A percentile compares a stretch with the other conserved stretches of the same genome.
These are phyloP conservation scores for Globisporangium orthogonon DNA, from an alignment of 352 stramenopile genomes.

Conservation along the genomic window DNA sequence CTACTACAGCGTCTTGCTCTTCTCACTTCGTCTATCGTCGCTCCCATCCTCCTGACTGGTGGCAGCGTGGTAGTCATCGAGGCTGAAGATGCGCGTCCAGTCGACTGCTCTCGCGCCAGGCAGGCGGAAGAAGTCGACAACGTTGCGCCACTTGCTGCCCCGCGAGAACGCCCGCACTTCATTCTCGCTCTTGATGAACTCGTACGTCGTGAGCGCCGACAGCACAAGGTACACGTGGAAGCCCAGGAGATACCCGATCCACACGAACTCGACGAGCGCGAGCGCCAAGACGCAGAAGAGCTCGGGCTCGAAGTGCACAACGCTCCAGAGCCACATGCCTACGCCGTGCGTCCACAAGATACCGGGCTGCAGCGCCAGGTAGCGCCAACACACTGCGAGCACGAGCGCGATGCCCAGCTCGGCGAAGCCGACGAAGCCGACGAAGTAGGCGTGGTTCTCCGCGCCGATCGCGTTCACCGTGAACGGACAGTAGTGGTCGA, in stretches of 20 bases:
- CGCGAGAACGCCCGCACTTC: slow-evolving; percentile 46
- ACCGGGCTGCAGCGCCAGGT: slow-evolving; percentile 9
- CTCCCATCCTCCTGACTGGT: too few species aligned
- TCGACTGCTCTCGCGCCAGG: slow-evolving; percentile 28
- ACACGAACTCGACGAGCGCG: slow-evolving; percentile 46
- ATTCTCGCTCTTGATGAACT: slow-evolving; percentile 70
- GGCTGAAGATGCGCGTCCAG: slow-evolving; percentile 46
- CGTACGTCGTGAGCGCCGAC: slow-evolving; percentile 66
- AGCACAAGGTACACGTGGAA: slow-evolving; percentile 64
- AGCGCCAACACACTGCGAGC: slow-evolving; percentile 41
- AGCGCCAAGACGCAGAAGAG: slow-evolving; percentile 48
- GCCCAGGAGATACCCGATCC: slow-evolving; percentile 69
- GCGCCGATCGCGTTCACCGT: slow-evolving; percentile 92
- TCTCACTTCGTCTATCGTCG: slow-evolving; percentile 5
- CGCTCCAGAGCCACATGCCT: slow-evolving; percentile 31
- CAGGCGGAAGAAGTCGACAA: slow-evolving; percentile 55
- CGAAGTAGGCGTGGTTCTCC: slow-evolving; percentile 93
- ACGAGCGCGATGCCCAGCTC: slow-evolving; percentile 50
- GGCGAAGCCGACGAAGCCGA: slow-evolving; percentile 86
- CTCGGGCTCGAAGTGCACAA: slow-evolving; percentile 56
- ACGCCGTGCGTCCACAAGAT: slow-evolving; percentile 17
- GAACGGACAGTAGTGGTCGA: slow-evolving; percentile 85
- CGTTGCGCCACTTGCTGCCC: slow-evolving; percentile 39
- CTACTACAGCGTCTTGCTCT: slow-evolving; percentile 19
- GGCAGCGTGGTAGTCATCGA: slow-evolving; percentile 37